phyloP scores from a whole-genome alignment of 306 rosid species.

The Fragaria vesca region DNA sequence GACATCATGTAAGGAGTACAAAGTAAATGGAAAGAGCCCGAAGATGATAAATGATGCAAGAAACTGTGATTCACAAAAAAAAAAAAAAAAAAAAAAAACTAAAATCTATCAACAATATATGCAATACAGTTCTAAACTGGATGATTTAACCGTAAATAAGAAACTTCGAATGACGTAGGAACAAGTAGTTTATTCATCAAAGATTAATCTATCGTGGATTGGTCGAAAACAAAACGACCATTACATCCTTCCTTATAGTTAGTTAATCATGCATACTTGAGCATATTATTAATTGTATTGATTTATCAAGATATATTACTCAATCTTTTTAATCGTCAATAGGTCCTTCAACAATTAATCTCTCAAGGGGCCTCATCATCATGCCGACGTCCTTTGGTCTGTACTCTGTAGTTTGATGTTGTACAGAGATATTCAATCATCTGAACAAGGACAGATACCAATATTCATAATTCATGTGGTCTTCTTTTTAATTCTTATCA shows the following conservation, averaged over 20 bases:
- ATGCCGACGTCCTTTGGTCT: constrained; percentile 22
- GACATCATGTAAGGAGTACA: not conserved
- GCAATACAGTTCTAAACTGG: not conserved
- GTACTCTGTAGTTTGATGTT: constrained; percentile 18
- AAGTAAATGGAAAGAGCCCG: too few species aligned
- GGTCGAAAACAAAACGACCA: not conserved
- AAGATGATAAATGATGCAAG: too few species aligned
- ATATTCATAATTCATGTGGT: not conserved
- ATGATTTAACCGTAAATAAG: not conserved
- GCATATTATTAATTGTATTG: not conserved
- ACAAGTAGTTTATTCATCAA: not conserved
- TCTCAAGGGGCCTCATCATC: constrained; percentile 25
- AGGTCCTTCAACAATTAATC: constrained; percentile 24
- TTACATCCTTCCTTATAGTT: not conserved
- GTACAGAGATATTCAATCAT: not conserved
- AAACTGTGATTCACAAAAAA: too few species aligned
- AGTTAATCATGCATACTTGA: not conserved
- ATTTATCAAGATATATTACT: not conserved
- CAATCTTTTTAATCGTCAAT: constrained; percentile 38
- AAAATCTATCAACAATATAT: not conserved
- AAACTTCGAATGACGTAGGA: not conserved
- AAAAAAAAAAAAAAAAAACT: too few species aligned
- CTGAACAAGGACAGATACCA: not conserved
- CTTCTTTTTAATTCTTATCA: not conserved
- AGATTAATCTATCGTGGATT: not conserved